phyloP scores from a whole-genome alignment of 2,329 filamentous ascomycete genomes.

The Leptodontidium sp. region DNA sequence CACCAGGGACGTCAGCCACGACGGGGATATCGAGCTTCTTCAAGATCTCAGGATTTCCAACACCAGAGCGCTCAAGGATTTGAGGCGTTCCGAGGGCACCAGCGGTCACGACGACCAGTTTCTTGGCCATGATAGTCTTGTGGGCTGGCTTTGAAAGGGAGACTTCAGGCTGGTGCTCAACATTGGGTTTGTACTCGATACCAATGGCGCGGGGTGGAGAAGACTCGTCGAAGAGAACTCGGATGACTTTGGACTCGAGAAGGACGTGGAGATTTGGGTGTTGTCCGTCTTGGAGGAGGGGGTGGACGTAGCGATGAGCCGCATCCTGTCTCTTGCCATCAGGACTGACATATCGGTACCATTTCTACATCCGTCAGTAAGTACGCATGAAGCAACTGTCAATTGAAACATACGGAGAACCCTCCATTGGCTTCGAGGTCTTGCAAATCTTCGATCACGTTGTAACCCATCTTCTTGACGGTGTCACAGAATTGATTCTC shows the following conservation, averaged over 20 bases:
- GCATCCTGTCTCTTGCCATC: constrained; percentile 66
- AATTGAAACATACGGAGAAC: constrained; percentile 42
- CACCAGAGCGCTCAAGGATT: constrained; percentile 68
- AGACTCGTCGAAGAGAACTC: constrained; percentile 60
- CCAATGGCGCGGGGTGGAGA: constrained; percentile 60
- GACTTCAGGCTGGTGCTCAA: constrained; percentile 50
- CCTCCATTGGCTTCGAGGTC: constrained; percentile 54
- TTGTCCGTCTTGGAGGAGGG: constrained; percentile 56
- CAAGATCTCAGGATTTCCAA: constrained; percentile 62
- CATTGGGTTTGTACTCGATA: constrained; percentile 64
- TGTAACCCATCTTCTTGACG: constrained; percentile 56
- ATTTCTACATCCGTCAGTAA: constrained; percentile 46
- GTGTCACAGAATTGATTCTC: constrained; percentile 61
- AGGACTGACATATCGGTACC: constrained; percentile 57
- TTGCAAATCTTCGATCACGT: constrained; percentile 62
- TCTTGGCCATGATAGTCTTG: constrained; percentile 57
- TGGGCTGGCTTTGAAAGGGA: constrained; percentile 43
- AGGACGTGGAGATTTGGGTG: constrained; percentile 68
- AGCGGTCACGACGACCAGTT: constrained; percentile 60
- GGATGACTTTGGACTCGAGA: constrained; percentile 62
- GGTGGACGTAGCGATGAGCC: constrained; percentile 63
- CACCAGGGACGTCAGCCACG: constrained; percentile 57
- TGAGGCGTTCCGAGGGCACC: constrained; percentile 48
- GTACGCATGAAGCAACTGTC: constrained; percentile 16
- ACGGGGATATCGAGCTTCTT: constrained; percentile 55